A percentile compares a stretch with the other conserved stretches of the same genome.
Conservation (phyloP, 306 rosid species). For the Purshia tridentata region DNA sequence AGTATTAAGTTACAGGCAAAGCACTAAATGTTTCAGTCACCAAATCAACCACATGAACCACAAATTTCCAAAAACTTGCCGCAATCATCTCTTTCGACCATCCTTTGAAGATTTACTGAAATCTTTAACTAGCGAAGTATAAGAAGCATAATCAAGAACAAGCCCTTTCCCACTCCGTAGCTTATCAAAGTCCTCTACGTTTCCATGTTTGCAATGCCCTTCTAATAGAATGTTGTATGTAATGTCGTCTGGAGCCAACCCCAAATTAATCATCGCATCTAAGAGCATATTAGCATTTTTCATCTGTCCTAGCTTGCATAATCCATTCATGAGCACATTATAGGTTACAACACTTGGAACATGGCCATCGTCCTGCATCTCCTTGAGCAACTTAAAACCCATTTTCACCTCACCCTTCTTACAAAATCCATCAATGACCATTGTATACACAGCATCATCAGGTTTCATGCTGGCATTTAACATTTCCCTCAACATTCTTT, state of each 20-base stretch:
- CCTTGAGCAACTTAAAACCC: constrained; percentile 74
- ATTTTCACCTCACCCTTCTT: constrained; percentile 65
- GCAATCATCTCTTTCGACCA: constrained; percentile 46
- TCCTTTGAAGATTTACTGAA: constrained; percentile 42
- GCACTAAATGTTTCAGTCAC: no score
- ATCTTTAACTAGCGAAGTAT: constrained; percentile 55
- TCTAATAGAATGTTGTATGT: constrained; percentile 79
- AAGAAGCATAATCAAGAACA: constrained; percentile 69
- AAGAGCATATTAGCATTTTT: constrained; percentile 81
- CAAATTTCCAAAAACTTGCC: neutral
- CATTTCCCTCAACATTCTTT: constrained; percentile 67
- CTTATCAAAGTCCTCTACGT: constrained; percentile 38
- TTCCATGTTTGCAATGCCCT: constrained; percentile 77
- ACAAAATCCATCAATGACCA: constrained; percentile 80
- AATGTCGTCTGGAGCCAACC: constrained; percentile 81
- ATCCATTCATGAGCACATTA: constrained; percentile 84
- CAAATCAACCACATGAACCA: neutral
- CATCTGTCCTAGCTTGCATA: constrained; percentile 93
- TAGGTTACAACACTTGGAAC: constrained; percentile 70
- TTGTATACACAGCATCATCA: constrained; percentile 65
- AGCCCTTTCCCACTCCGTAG: constrained; percentile 65
- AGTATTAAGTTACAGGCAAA: neutral
- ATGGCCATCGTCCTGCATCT: constrained; percentile 63
- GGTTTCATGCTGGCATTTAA: constrained; percentile 62
- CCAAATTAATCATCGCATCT: constrained; percentile 80